Evolutionary conservation across 2,329 filamentous ascomycete genomes (phyloP), one percentile per base, ranked within the genome.

Genomic region (Blastomyces silverae): DNA sequence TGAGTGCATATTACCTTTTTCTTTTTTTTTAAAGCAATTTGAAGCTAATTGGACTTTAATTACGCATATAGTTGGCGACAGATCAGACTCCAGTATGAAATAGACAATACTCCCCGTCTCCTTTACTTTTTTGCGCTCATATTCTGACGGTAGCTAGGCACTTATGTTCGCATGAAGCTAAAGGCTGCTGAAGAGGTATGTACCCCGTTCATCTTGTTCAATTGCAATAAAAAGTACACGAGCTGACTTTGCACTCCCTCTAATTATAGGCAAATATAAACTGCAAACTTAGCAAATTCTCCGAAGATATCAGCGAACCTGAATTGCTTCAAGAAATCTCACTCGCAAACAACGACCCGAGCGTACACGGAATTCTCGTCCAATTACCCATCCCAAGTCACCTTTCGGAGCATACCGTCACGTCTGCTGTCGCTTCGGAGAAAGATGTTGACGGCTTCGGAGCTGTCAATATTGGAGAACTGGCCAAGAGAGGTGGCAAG

Each of bases 151-250:
- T 76, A 65, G 68, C 65, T 73, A 93, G 90, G 88, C 74, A 97
- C 93, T 62, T 99, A 99, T 89, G 93, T 99, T 79, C 92, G 92
- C 80, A 99, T 99, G 94, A 99, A 99, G 83, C 82, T 97, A 74
- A 99, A 97, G 84, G 94, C 94, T 70, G 94, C 94, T 65, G 83
- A 90, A 76, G 94, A 97, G 84, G 90, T 92, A 81, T 71, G 25
- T 80, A 69, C 39, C 22, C 7, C 37, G 22, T 13, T 13, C 25
- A 25, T 34, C 39, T 34, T 13, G 10, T 56, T 34, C n/a, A 53
- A 42, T 46, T 56, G 50, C 28, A 56, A 42, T 39, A 62, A 34
- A 28, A 42, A 20, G 42, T 10, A 37, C 34, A 37, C 6, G 8
- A 59, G 56, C 52, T 37, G 50, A 37, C n/a, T 66, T 28, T 42